These are phyloP conservation scores for Cytospora paraplurivora DNA, from an alignment of 2,329 filamentous ascomycete species.

Conservation along the genomic window DNA sequence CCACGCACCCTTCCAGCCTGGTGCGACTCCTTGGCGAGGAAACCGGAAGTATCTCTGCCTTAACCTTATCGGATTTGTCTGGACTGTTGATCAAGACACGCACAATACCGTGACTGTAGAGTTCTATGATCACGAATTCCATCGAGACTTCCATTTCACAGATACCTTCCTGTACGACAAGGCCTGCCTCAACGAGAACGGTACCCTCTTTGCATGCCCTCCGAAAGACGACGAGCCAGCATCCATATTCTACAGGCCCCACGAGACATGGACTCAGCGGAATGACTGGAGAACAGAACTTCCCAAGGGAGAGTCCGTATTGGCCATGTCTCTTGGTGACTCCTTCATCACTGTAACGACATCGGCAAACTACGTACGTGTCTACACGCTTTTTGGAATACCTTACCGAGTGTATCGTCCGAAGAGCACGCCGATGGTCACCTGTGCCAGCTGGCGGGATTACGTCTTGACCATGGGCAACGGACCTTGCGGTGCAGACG, in stretches of 20 bases:
- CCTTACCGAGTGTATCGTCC: slow-evolving; percentile 88
- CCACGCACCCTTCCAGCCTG: slow-evolving; percentile 88
- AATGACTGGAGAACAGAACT: slow-evolving; percentile 87
- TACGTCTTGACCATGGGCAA: slow-evolving; percentile 97
- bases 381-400: slow-evolving; percentile 91
- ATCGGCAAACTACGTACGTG: slow-evolving; percentile 81
- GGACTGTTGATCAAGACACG: slow-evolving; percentile 94
- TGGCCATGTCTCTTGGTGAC: slow-evolving; percentile 86
- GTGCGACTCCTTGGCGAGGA: slow-evolving; percentile 93
- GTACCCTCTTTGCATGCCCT: slow-evolving; percentile 81
- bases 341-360: slow-evolving; percentile 91
- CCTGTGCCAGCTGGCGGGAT: slow-evolving; percentile 91
- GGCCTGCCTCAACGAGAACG: slow-evolving; percentile 84
- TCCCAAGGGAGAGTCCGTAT: slow-evolving; percentile 83
- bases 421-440: slow-evolving; percentile 87
- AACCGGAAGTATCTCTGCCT: slow-evolving; percentile 92
- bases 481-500: slow-evolving; percentile 78
- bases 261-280: slow-evolving; percentile 93
- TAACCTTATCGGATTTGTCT: slow-evolving; percentile 91
- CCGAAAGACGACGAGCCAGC: slow-evolving; percentile 66
- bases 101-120: slow-evolving; percentile 94
- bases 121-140: slow-evolving; percentile 92
- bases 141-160: slow-evolving; percentile 95
- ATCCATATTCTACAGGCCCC: slow-evolving; percentile 91
- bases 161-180: slow-evolving; percentile 97